Base-by-base conservation (phyloP, 805 yeast genomes). In the Komagataella pastoris region DNA sequence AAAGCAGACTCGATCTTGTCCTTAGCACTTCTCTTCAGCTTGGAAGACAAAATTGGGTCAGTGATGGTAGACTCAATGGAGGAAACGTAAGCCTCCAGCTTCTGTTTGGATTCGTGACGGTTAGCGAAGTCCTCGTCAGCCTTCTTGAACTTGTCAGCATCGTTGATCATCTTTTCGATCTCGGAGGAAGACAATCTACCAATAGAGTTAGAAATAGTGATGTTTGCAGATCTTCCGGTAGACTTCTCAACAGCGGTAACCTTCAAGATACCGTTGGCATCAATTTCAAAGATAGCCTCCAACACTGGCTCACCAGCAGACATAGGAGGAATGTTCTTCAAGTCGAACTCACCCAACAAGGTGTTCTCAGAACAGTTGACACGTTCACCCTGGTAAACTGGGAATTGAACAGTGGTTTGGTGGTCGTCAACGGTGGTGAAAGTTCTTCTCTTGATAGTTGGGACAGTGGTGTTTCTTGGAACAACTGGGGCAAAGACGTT, bases 111-210 rank as follows among this genome's bases (percentile, higher is more conserved):
- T 83, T 93, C 98, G 80, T 91, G 97, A 73, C 85, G 85, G 90
- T 90, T 91, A 76, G 98, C 95, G 86, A 91, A 93, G 67, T 95
- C 97, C 71, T 91, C 97, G 76, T 91, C 99, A 65, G 96, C 87
- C 69, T 91, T 80, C 88, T 91, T 91, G 96, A 89, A 93, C 76
- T 88, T 88, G 79, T 91, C 99, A 66, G 99, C 98, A 71, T 93
- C 97, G 76, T 80, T 80, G 70, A 91, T 93, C 96, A 91, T 91
- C 88, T 89, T 86, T 77, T 93, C 98, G 62, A 91, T 91, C 69
- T 91, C 98, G 63, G 88, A 89, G 69, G 90, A 80, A 57, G 97
- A 85, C 71, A 91, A 86, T 85, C 96, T 87, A 74, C 98, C 98
- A 70, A 90, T 93, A 68, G 96, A 96, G 85, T 93, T 91, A 64